A percentile compares a stretch with the other conserved stretches of the same genome.
Conservation (phyloP, 2,329 filamentous ascomycete species). For the Fonsecaea pedrosoi region DNA sequence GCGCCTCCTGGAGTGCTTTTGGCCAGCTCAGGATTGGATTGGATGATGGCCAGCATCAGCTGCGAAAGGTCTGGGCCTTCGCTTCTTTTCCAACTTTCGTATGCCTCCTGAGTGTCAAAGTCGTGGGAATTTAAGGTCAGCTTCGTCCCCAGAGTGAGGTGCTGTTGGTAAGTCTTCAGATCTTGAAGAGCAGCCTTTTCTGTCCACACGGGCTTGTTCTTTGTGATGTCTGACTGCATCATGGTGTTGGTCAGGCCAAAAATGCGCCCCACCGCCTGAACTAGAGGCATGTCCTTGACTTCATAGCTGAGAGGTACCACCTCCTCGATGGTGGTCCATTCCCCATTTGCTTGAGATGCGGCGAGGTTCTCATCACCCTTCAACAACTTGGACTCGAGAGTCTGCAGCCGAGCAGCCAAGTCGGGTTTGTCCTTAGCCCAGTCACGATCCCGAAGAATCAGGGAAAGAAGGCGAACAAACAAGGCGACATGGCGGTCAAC, state of each 20-base stretch:
- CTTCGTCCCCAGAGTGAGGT: constrained; percentile 78
- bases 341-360: constrained; percentile 61
- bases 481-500: constrained; percentile 94
- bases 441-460: constrained; percentile 80
- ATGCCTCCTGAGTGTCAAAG: constrained; percentile 88
- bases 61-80: constrained; percentile 86
- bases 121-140: constrained; percentile 81
- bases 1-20: constrained; percentile 71
- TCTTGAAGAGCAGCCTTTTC: constrained; percentile 89
- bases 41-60: constrained; percentile 90
- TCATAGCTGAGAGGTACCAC: constrained; percentile 84
- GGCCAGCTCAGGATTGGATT: constrained; percentile 81
- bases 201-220: constrained; percentile 81
- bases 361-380: constrained; percentile 91
- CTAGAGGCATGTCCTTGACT: constrained; percentile 95
- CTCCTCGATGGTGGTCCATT: constrained; percentile 74
- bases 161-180: constrained; percentile 90
- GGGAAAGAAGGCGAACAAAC: constrained; percentile 84
- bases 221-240: constrained; percentile 85
- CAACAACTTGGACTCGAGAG: constrained; percentile 89
- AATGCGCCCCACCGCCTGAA: constrained; percentile 82
- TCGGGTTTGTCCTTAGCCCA: constrained; percentile 86
- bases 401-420: constrained; percentile 76
- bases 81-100: constrained; percentile 87
- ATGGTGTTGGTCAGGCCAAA: constrained; percentile 81